A percentile compares a stretch with the other conserved stretches of the same genome.
phyloP scores from a whole-genome alignment of 768 basidiomycete species.

The Termitomyces sp. region DNA sequence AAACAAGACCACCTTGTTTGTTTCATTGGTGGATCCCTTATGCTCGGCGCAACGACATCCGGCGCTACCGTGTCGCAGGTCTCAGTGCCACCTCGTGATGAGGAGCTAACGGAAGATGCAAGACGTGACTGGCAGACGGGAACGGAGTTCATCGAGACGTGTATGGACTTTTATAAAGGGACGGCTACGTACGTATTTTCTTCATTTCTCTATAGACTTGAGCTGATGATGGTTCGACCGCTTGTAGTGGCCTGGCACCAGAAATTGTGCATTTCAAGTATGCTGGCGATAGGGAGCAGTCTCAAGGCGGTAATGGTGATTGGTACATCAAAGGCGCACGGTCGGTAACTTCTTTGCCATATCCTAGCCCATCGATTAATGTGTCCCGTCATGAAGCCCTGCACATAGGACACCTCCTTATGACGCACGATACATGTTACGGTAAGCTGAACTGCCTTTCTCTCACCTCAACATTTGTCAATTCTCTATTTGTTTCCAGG shows the following conservation, averaged over 20 bases:
- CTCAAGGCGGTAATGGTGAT: constrained; percentile 40
- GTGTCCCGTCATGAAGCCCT: constrained; percentile 13
- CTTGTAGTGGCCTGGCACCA: constrained; percentile 70
- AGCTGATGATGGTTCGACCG: background rate
- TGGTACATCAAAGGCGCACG: constrained; percentile 88
- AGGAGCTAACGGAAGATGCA: constrained; percentile 58
- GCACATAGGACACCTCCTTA: constrained; percentile 43
- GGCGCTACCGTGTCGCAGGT: constrained; percentile 47
- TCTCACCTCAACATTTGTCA: background rate
- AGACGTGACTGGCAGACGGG: constrained; percentile 82
- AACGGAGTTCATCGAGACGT: constrained; percentile 79
- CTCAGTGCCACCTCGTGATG: constrained; percentile 61
- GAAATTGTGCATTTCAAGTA: constrained; percentile 86
- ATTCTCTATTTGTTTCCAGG: background rate
- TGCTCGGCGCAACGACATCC: constrained; percentile 78
- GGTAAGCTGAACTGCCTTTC: constrained; percentile 35
- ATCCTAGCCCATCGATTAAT: background rate
- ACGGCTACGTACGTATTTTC: constrained; percentile 67
- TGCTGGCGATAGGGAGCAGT: constrained; percentile 41
- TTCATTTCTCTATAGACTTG: background rate
- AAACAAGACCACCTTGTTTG: constrained; percentile 98
- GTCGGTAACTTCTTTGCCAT: constrained; percentile 30
- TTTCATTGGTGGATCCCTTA: constrained; percentile 88
- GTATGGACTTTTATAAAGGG: constrained; percentile 72
- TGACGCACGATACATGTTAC: constrained; percentile 91